Percentiles rank a stretch among this genome's conserved stretches.
Conservation (phyloP, 179 eudicot genomes). For the Beta macrorhiza region DNA sequence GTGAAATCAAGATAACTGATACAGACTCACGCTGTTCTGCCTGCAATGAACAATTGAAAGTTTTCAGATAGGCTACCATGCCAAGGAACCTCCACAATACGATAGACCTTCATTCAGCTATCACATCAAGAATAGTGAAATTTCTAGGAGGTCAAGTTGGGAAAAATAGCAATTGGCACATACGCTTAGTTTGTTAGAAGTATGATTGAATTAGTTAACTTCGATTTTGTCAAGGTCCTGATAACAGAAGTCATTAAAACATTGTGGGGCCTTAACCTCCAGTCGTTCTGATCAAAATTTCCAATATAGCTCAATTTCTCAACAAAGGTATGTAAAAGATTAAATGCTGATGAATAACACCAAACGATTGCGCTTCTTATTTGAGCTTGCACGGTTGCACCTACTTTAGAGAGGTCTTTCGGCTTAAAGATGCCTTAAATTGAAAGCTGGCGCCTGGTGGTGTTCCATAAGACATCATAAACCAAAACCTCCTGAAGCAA, state of each 20-base stretch:
- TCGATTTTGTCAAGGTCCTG: background rate
- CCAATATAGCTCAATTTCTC: background rate
- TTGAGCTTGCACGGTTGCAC: no score
- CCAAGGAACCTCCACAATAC: conserved; percentile 2
- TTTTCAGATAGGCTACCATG: background rate
- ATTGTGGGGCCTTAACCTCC: background rate
- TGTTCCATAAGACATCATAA: background rate
- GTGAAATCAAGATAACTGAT: conserved; percentile 52
- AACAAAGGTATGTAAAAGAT: background rate
- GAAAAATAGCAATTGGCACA: background rate
- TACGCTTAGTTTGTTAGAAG: background rate
- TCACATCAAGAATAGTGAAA: background rate
- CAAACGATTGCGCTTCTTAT: no score
- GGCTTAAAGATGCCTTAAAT: no score
- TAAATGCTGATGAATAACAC: background rate
- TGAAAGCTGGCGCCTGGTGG: background rate
- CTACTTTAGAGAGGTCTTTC: no score
- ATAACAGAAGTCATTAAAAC: background rate
- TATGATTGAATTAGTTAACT: background rate
- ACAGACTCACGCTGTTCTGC: conserved; percentile 50
- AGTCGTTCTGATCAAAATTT: background rate
- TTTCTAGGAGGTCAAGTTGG: background rate
- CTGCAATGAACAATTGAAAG: conserved; percentile 46
- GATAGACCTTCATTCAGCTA: background rate
- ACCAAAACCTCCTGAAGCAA: background rate